A percentile compares a stretch with the other conserved stretches of the same genome.
Evolutionary conservation across 2,329 filamentous ascomycete genomes (phyloP).

Genomic region (Neonectria magnoliae): DNA sequence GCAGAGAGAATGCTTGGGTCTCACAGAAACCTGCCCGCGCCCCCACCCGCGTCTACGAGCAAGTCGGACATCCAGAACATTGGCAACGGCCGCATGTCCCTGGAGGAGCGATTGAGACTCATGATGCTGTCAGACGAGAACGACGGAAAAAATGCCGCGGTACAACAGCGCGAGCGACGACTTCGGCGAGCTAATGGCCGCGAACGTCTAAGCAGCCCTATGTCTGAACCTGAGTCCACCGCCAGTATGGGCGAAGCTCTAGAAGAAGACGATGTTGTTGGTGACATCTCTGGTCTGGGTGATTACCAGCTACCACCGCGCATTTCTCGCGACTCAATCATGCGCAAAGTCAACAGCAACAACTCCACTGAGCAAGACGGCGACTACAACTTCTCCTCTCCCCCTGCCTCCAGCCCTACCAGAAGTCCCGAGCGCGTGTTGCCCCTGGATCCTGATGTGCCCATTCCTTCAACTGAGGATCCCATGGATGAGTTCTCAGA

Average conservation of each 20-base stretch:
- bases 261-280: constrained; percentile 68
- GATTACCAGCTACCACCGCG: constrained; percentile 76
- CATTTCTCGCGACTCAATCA: constrained; percentile 93
- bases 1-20: constrained; percentile 76
- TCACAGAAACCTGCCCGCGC: constrained; percentile 76
- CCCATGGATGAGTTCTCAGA: constrained; percentile 61
- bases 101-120: constrained; percentile 85
- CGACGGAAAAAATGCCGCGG: constrained; percentile 66
- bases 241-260: constrained; percentile 46
- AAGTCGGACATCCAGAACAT: constrained; percentile 84
- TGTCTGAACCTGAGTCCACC: constrained; percentile 50
- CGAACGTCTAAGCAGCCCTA: constrained; percentile 59
- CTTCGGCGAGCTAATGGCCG: constrained; percentile 70
- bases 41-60: constrained; percentile 72
- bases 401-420: constrained; percentile 61
- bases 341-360: constrained; percentile 83
- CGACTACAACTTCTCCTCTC: constrained; percentile 72
- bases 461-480: constrained; percentile 87
- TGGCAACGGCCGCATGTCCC: constrained; percentile 78
- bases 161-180: constrained; percentile 74
- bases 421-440: constrained; percentile 64
- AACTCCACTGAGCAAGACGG: constrained; percentile 65
- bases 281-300: constrained; percentile 67
- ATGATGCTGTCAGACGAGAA: constrained; percentile 85
- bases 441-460: constrained; percentile 84